Evolutionary conservation across 768 basidiomycete species (phyloP).

Genomic region (Boletus subcaerulescens): DNA sequence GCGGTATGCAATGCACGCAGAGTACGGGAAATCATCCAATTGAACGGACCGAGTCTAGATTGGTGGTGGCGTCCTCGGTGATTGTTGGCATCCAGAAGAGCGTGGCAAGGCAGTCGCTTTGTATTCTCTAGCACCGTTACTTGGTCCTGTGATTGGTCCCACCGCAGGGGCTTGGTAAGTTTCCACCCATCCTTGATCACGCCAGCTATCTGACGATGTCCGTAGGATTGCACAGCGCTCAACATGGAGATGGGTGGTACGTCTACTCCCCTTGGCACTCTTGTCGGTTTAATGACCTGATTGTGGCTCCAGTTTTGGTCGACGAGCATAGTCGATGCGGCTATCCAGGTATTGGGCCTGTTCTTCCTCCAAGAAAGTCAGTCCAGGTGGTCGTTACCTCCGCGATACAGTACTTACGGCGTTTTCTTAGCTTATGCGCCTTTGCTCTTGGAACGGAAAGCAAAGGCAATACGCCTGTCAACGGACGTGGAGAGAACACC

Average conservation of each 20-base stretch:
- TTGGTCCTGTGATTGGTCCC: conserved; percentile 66
- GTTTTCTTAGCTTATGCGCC: conserved; percentile 25
- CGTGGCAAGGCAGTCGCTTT: conserved; percentile 62
- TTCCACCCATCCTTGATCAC: not conserved
- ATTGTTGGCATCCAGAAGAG: conserved; percentile 60
- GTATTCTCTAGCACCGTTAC: conserved; percentile 61
- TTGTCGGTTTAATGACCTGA: not conserved
- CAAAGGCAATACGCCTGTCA: conserved; percentile 40
- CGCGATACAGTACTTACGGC: too few species aligned
- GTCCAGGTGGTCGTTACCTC: conserved; percentile 13
- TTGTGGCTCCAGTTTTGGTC: conserved; percentile 54
- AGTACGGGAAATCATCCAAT: not conserved
- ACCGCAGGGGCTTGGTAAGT: conserved; percentile 57
- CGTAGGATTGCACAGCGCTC: conserved; percentile 53
- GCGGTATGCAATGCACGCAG: conserved; percentile 29
- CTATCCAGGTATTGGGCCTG: conserved; percentile 53
- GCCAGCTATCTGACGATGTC: not conserved
- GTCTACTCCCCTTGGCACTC: conserved; percentile 13
- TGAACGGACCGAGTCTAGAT: conserved; percentile 32
- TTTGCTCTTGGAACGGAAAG: conserved; percentile 47
- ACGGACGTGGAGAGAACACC: conserved; percentile 48
- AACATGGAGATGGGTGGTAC: conserved; percentile 71
- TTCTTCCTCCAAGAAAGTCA: conserved; percentile 63
- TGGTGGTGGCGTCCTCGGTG: conserved; percentile 65
- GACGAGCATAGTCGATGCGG: conserved; percentile 53